Conservation (phyloP, 352 stramenopile genomes). For the Thraustochytrium striatum region DNA sequence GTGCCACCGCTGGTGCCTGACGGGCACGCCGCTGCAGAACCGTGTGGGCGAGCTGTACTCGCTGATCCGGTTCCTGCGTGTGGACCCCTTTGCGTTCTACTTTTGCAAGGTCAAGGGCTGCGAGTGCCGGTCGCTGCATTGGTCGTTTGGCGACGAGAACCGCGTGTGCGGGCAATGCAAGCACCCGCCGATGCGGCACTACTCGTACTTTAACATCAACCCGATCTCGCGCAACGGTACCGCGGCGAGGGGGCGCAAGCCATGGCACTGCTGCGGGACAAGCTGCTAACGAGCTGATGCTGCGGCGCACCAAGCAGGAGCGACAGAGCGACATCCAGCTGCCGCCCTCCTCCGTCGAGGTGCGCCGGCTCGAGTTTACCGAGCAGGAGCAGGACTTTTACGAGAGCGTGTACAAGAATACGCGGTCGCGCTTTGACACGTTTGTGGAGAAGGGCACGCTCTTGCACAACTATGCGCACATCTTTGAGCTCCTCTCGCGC, state of each 20-base stretch:
- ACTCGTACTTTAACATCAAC: conserved; percentile 97
- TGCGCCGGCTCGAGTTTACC: conserved; percentile 74
- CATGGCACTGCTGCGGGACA: conserved; percentile 93
- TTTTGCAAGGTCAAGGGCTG: conserved; percentile 83
- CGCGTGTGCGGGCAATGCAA: conserved; percentile 77
- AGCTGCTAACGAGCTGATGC: conserved; percentile 82
- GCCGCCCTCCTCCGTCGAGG: conserved; percentile 75
- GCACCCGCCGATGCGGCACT: conserved; percentile 91
- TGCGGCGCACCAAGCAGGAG: conserved; percentile 96
- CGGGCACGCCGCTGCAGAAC: conserved; percentile 92
- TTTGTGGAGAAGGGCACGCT: conserved; percentile 94
- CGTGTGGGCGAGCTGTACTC: conserved; percentile 91
- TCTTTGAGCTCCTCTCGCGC: conserved; percentile 95
- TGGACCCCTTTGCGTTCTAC: conserved; percentile 96
- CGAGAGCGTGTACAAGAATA: conserved; percentile 93
- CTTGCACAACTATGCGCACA: conserved; percentile 99
- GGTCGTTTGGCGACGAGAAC: conserved; percentile 68
- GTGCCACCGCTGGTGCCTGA: conserved; percentile 93
- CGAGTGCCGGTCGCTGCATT: conserved; percentile 92
- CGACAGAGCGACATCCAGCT: conserved; percentile 74
- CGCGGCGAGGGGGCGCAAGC: conserved; percentile 82
- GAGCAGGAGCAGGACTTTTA: conserved; percentile 97
- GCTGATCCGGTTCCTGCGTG: conserved; percentile 91
- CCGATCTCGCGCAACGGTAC: conserved; percentile 92
- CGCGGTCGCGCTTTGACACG: conserved; percentile 93